Percentiles rank a stretch among this genome's conserved stretches.
These are phyloP conservation scores for Calycina herbarum DNA, from an alignment of 2,329 filamentous ascomycete genomes.

Conservation along the genomic window DNA sequence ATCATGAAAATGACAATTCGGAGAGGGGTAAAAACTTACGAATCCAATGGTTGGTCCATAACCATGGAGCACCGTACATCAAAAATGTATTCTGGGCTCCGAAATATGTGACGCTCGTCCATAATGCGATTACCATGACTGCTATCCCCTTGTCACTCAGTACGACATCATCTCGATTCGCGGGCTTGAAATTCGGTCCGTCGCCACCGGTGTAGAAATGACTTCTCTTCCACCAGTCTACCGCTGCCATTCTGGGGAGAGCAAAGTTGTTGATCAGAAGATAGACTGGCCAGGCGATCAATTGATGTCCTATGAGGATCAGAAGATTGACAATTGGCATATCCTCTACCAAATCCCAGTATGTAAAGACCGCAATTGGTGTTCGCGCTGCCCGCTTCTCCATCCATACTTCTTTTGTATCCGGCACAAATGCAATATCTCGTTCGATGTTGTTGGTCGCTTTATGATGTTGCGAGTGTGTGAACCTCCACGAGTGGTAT, in stretches of 20 bases:
- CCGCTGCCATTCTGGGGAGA: slow-evolving; percentile 25
- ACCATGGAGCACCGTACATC: slow-evolving; percentile 64
- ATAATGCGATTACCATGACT: slow-evolving; percentile 47
- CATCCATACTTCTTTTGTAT: slow-evolving; percentile 39
- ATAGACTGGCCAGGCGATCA: slow-evolving; percentile 63
- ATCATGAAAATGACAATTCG: slow-evolving; percentile 1
- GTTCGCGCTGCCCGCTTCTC: slow-evolving; percentile 16
- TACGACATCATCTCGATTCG: slow-evolving; percentile 54
- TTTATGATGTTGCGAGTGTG: slow-evolving; percentile 67
- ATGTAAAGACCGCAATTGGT: slow-evolving; percentile 12
- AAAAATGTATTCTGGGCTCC: slow-evolving; percentile 56
- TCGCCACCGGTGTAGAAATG: slow-evolving; percentile 59
- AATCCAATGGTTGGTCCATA: slow-evolving; percentile 71
- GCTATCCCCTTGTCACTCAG: slow-evolving; percentile 58
- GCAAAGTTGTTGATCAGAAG: slow-evolving; percentile 54
- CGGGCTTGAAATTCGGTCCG: slow-evolving; percentile 58
- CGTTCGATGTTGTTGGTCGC: slow-evolving; percentile 67
- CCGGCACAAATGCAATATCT: slow-evolving; percentile 64
- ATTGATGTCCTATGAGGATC: slow-evolving; percentile 59
- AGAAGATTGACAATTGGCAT: slow-evolving; percentile 56
- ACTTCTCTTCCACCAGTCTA: slow-evolving; percentile 29
- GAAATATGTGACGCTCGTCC: slow-evolving; percentile 43
- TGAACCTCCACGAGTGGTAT: slow-evolving; percentile 72
- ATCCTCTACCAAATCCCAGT: slow-evolving; percentile 56
- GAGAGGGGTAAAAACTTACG: slow-evolving; percentile 42